Evolutionary conservation across 2,329 filamentous ascomycete genomes (phyloP), one percentile per base, ranked within the genome.

Genomic region (Epichloe hybrida): DNA sequence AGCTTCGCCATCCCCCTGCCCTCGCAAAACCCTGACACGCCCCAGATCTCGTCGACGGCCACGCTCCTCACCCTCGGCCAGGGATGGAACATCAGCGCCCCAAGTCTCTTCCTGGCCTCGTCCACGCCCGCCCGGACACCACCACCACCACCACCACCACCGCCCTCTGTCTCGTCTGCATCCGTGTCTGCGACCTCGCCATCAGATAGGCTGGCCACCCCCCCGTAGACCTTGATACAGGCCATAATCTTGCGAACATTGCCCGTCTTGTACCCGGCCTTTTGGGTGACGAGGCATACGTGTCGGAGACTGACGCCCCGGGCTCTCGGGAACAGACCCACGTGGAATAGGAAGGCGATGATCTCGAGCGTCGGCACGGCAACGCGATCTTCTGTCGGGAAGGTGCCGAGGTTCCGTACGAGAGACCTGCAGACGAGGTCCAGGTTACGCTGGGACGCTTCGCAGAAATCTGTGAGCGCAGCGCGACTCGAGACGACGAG

Each of bases 181-280:
- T 21, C 44, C n/a, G 34, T 34, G 11, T 50, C 51, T 11, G 43
- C 57, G 9, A 36, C 56, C 45, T 69, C 60, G 2, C 64, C 64
- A 4, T 79, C 78, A 20, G 38, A 57, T 12, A 5, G 27, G 43
- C 56, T 46, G 70, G 80, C 79, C 27, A 95, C 68, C 0, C 80
- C 0, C 80, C 82, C 79, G 66, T 96, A 97, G 12, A 93, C 77
- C 59, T 83, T 84, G 54, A 94, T 71, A 21, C 86, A 88, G 0
- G 88, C 85, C 62, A 88, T 79, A 1, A 97, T 74, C 64, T 93
- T 91, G 48, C 83, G 79, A 42, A 95, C 79, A 63, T 88, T 93
- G 20, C 84, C 81, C 1, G 84, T 86, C 67, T 90, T 91, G 70
- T 86, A 90, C 55, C 90, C 86, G 0, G 86, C 77, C 65, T 84